phyloP scores from a whole-genome alignment of 2,329 filamentous ascomycete species.

The Trichoderma atrobrunneum region DNA sequence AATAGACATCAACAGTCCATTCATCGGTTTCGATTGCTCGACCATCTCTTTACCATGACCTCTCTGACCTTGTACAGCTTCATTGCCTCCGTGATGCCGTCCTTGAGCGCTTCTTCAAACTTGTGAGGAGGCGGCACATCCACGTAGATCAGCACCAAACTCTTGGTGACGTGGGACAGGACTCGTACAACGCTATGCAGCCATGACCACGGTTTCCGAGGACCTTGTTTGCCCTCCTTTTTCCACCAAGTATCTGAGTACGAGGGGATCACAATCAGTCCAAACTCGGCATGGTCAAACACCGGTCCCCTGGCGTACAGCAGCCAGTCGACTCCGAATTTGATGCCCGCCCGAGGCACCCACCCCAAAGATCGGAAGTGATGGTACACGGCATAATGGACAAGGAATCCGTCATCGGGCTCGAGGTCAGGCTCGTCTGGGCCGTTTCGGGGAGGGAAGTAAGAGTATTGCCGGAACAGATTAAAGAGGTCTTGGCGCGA shows the following conservation, averaged over 20 bases:
- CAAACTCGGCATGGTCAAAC: conserved; percentile 94
- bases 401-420: conserved; percentile 79
- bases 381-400: conserved; percentile 88
- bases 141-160: conserved; percentile 83
- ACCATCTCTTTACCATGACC: conserved; percentile 78
- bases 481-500: conserved; percentile 57
- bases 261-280: conserved; percentile 76
- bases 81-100: conserved; percentile 62
- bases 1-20: neutral
- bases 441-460: conserved; percentile 57
- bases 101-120: conserved; percentile 41
- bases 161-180: conserved; percentile 86
- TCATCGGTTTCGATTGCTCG: conserved; percentile 68
- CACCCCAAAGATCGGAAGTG: conserved; percentile 95
- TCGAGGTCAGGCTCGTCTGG: conserved; percentile 45
- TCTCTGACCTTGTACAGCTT: conserved; percentile 74
- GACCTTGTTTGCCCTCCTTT: conserved; percentile 48
- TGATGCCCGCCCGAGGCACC: conserved; percentile 88
- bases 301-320: conserved; percentile 90
- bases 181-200: conserved; percentile 88
- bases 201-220: conserved; percentile 69
- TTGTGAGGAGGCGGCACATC: conserved; percentile 72
- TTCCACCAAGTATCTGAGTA: conserved; percentile 76
- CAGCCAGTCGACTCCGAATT: conserved; percentile 94
- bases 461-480: conserved; percentile 67